phyloP scores from a whole-genome alignment of 2,329 filamentous ascomycete genomes.

The Xylaria sp. region DNA sequence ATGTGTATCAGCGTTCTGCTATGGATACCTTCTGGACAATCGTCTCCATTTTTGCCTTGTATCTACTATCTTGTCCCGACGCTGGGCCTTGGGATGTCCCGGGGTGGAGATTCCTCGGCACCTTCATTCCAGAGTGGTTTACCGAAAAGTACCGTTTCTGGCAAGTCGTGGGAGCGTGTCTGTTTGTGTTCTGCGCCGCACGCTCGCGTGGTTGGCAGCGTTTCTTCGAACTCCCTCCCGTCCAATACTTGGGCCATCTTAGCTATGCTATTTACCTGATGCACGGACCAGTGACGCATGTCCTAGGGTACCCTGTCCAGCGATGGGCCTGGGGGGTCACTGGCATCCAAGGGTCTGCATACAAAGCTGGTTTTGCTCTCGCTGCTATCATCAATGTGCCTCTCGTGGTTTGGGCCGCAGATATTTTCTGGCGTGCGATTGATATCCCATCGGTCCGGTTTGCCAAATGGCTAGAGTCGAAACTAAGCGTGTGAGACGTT shows the following conservation, averaged over 20 bases:
- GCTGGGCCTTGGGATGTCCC: constrained; percentile 50
- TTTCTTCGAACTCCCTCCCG: constrained; percentile 54
- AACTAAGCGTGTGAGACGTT: constrained; percentile 28
- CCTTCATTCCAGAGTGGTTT: constrained; percentile 57
- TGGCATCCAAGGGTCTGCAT: constrained; percentile 52
- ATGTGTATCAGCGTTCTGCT: constrained; percentile 15
- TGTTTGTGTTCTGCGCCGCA: constrained; percentile 58
- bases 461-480: constrained; percentile 60
- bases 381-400: constrained; percentile 56
- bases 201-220: constrained; percentile 54
- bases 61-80: constrained; percentile 57
- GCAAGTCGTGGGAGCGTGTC: constrained; percentile 58
- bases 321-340: constrained; percentile 54
- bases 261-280: constrained; percentile 67
- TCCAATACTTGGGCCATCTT: constrained; percentile 66
- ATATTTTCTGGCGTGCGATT: constrained; percentile 61
- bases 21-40: constrained; percentile 44
- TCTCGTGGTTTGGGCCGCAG: constrained; percentile 58
- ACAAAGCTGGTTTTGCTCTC: constrained; percentile 54
- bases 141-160: constrained; percentile 59
- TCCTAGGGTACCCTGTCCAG: constrained; percentile 58
- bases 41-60: constrained; percentile 57
- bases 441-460: constrained; percentile 63
- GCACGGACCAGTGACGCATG: constrained; percentile 62
- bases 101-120: constrained; percentile 57